These are phyloP conservation scores for Colletotrichum sp. DNA, from an alignment of 2,329 filamentous ascomycete genomes.

Conservation along the genomic window DNA sequence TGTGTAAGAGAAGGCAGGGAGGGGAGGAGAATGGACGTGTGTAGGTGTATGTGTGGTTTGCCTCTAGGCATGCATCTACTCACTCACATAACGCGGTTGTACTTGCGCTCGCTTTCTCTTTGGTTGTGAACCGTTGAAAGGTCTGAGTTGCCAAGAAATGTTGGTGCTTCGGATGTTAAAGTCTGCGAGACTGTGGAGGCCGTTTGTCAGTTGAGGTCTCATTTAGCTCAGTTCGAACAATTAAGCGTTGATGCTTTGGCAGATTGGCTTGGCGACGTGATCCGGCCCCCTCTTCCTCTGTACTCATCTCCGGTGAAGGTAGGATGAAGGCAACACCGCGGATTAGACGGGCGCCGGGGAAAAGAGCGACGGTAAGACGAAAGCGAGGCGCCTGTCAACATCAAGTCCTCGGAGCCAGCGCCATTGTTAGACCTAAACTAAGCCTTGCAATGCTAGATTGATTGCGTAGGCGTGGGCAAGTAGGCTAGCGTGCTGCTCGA, in stretches of 20 bases:
- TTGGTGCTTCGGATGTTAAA: slow-evolving; percentile 2
- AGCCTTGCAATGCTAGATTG: background rate
- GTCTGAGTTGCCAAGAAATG: slow-evolving; percentile 4
- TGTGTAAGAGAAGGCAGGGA: background rate
- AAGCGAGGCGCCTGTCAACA: slow-evolving; percentile 8
- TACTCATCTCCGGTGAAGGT: background rate
- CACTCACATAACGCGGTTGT: background rate
- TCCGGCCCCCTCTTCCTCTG: background rate
- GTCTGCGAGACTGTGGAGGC: background rate
- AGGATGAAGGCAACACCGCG: background rate
- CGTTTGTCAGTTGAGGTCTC: background rate
- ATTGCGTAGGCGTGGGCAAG: background rate
- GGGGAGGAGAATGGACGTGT: background rate
- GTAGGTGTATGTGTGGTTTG: background rate
- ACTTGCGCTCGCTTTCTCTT: background rate
- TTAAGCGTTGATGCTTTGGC: background rate
- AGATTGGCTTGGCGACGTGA: background rate
- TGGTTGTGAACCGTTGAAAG: background rate
- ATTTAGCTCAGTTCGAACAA: background rate
- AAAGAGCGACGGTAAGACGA: background rate
- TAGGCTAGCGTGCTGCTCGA: background rate
- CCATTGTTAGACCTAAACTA: background rate
- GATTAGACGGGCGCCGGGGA: background rate
- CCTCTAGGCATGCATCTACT: background rate
- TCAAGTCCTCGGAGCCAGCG: background rate